phyloP scores from a whole-genome alignment of 2,329 filamentous ascomycete genomes.

The Tolypocladium tundrense region DNA sequence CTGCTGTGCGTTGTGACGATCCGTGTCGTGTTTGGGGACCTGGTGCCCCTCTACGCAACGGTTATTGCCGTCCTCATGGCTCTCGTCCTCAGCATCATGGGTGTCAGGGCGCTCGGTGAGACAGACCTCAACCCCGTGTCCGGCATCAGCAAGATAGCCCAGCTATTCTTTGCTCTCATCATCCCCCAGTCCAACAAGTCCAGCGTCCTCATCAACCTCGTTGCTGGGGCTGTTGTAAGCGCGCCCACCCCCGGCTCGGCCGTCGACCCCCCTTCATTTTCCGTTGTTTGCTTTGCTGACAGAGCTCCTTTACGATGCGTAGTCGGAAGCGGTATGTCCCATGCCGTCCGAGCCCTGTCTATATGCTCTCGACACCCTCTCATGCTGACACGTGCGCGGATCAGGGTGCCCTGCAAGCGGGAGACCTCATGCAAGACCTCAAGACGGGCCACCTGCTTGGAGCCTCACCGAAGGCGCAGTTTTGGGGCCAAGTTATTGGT shows the following conservation, averaged over 20 bases:
- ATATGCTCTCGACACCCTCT: too few relatives aligned
- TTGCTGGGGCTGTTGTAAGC: conserved; percentile 70
- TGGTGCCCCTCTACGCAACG: conserved; percentile 71
- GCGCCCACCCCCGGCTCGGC: background rate
- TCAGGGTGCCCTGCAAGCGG: conserved; percentile 75
- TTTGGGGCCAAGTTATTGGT: conserved; percentile 92
- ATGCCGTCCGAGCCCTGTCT: background rate
- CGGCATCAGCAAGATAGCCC: conserved; percentile 91
- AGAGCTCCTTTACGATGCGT: background rate
- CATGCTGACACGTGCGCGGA: background rate
- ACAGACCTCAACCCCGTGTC: conserved; percentile 95
- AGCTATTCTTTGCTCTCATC: conserved; percentile 87
- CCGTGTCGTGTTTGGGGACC: conserved; percentile 69
- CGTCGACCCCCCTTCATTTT: background rate
- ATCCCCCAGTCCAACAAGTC: conserved; percentile 72
- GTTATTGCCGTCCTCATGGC: conserved; percentile 76
- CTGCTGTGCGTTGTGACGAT: conserved; percentile 72
- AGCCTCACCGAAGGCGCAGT: conserved; percentile 87
- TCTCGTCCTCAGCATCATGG: conserved; percentile 66
- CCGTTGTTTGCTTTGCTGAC: background rate
- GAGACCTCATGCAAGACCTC: conserved; percentile 92
- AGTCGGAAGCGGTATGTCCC: conserved; percentile 29
- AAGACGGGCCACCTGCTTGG: conserved; percentile 93
- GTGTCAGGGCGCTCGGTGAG: conserved; percentile 59
- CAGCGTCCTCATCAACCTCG: conserved; percentile 87